Evolutionary conservation across 1,284 basidiomycete species (phyloP).

Genomic region (Apiotrichum siamense): DNA sequence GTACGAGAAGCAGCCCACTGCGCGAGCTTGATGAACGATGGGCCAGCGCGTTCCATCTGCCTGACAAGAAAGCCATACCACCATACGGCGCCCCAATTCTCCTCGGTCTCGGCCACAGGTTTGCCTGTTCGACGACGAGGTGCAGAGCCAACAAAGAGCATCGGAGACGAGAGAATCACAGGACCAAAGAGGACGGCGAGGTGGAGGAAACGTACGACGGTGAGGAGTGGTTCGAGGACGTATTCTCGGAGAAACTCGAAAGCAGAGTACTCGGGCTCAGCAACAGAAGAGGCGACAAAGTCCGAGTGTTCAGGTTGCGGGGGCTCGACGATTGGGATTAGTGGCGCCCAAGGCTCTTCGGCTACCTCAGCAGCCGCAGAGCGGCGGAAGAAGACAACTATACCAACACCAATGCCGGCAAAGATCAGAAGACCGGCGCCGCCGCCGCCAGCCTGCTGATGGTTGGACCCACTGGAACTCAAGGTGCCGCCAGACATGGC

Average conservation of each 20-base stretch:
- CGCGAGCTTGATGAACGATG: conserved; percentile 96
- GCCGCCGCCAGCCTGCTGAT: conserved; percentile 11
- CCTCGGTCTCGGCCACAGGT: conserved; percentile 53
- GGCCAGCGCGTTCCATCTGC: conserved; percentile 91
- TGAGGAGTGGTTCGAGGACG: conserved; percentile 82
- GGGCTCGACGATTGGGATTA: conserved; percentile 17
- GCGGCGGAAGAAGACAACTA: conserved; percentile 22
- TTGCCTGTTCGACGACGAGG: conserved; percentile 30
- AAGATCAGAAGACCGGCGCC: conserved; percentile 24
- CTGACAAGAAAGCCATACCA: conserved; percentile 87
- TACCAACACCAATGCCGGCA: conserved; percentile 24
- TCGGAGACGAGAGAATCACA: conserved; percentile 75
- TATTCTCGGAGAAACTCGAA: conserved; percentile 34
- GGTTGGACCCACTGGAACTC: background rate
- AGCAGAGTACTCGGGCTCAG: conserved; percentile 14
- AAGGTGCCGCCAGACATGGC: conserved; percentile 1
- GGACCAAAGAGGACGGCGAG: conserved; percentile 80
- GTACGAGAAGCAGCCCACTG: conserved; percentile 98
- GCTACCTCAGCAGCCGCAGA: background rate
- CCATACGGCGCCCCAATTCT: conserved; percentile 82
- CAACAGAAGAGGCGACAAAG: conserved; percentile 17
- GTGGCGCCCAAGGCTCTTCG: background rate
- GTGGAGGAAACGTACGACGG: conserved; percentile 74
- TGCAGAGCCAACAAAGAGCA: conserved; percentile 70
- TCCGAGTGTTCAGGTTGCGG: conserved; percentile 4